A percentile compares a stretch with the other conserved stretches of the same genome.
These are phyloP conservation scores for Microstegium vimineum DNA, from an alignment of 176 grass and related monocot genomes.

Conservation along the genomic window DNA sequence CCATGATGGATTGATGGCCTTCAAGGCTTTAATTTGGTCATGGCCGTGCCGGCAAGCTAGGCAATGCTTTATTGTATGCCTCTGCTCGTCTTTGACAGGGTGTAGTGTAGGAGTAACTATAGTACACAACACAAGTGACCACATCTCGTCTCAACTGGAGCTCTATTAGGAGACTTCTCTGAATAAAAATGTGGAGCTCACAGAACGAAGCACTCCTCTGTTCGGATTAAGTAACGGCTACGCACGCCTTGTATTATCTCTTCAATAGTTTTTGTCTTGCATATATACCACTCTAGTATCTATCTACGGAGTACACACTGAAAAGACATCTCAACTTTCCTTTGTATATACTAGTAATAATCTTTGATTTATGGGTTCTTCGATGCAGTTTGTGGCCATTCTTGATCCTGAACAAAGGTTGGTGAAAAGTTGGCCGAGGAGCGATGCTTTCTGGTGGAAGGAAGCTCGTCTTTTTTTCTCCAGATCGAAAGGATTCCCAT, in stretches of 20 bases:
- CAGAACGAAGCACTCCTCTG: neutral
- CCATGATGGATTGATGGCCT: no score
- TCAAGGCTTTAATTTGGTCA: neutral
- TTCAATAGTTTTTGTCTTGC: neutral
- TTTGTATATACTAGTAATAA: neutral
- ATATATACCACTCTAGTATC: neutral
- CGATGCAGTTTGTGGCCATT: neutral
- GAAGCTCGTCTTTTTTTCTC: neutral
- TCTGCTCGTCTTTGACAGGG: constrained; percentile 17
- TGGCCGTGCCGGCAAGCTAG: neutral
- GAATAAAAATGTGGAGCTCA: neutral
- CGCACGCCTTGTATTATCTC: neutral
- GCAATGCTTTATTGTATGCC: constrained; percentile 9
- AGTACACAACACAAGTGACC: neutral
- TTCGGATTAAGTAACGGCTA: neutral
- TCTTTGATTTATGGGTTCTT: neutral
- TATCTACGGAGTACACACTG: no score
- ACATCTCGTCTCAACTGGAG: neutral
- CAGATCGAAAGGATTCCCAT: neutral
- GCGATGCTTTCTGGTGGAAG: constrained; percentile 1
- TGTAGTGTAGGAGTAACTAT: neutral
- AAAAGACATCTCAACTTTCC: neutral
- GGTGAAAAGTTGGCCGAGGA: neutral
- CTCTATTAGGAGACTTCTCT: neutral
- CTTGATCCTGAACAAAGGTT: neutral